These are phyloP conservation scores for Mycena indigotica DNA, from an alignment of 768 basidiomycete species.

Conservation along the genomic window DNA sequence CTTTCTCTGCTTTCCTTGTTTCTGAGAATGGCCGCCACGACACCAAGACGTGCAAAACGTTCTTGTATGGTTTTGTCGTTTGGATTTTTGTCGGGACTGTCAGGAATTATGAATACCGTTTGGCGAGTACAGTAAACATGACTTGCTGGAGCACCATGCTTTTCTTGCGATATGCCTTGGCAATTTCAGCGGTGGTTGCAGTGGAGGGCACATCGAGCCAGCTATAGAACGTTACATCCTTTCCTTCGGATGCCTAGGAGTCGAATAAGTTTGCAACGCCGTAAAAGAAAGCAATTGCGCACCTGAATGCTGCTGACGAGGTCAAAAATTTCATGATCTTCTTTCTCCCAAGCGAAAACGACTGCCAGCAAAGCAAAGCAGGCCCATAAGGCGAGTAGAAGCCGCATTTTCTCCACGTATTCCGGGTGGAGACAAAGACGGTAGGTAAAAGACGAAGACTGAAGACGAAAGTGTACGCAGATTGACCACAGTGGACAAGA, in stretches of 20 bases:
- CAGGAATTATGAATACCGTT: background rate
- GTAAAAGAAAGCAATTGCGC: background rate
- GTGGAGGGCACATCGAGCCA: conserved; percentile 81
- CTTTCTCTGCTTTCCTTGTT: conserved; percentile 75
- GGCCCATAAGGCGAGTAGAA: conserved; percentile 44
- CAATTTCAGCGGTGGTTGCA: conserved; percentile 62
- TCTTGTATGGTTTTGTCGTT: conserved; percentile 80
- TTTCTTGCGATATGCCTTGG: conserved; percentile 83
- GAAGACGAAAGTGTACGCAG: background rate
- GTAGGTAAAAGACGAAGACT: background rate
- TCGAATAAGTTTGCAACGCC: background rate
- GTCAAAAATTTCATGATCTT: conserved; percentile 97
- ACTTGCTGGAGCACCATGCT: conserved; percentile 88
- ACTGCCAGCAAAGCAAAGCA: conserved; percentile 24
- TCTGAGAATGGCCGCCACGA: conserved; percentile 80
- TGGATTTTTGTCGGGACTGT: conserved; percentile 95
- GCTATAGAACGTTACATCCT: conserved; percentile 94
- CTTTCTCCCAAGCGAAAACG: conserved; percentile 53
- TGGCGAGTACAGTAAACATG: background rate
- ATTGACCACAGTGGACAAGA: conserved; percentile 31
- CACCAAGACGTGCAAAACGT: conserved; percentile 88
- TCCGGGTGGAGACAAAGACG: conserved; percentile 5
- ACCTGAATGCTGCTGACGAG: conserved; percentile 76
- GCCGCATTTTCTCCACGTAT: conserved; percentile 45
- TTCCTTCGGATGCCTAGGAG: conserved; percentile 70